Conservation (phyloP, 2,329 filamentous ascomycete species). For the Sporothrix schenckii region DNA sequence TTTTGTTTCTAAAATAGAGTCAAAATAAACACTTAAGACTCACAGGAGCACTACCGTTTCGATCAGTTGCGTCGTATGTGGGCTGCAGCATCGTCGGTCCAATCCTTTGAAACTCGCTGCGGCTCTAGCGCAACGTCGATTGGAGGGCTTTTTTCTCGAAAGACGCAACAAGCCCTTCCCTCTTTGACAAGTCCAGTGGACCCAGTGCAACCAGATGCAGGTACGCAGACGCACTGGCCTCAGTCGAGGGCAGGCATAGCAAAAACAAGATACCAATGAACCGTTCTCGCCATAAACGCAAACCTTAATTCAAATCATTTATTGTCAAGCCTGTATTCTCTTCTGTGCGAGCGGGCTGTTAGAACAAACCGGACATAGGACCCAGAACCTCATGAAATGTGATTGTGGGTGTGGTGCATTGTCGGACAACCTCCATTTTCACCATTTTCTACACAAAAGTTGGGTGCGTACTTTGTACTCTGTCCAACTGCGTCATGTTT, state of each 20-base stretch:
- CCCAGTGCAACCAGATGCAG: slow-evolving; percentile 4
- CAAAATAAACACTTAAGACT: neutral
- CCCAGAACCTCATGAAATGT: neutral
- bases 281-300: neutral
- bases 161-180: neutral
- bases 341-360: neutral
- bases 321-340: neutral
- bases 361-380: neutral
- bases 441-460: too few relatives aligned
- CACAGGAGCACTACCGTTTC: slow-evolving; percentile 13
- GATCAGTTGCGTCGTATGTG: slow-evolving; percentile 14
- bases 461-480: too few relatives aligned
- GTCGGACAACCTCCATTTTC: too few relatives aligned
- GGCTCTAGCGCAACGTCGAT: slow-evolving; percentile 53
- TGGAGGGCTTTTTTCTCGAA: neutral
- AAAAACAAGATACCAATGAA: neutral
- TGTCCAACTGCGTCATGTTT: neutral
- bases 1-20: neutral
- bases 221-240: slow-evolving; percentile 7
- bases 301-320: slow-evolving; percentile 4
- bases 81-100: neutral
- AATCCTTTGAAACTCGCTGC: slow-evolving; percentile 59
- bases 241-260: neutral
- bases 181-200: neutral
- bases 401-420: too few relatives aligned